These are phyloP conservation scores for Dendrobium catenatum DNA, from an alignment of 106 monocot species.

Conservation along the genomic window DNA sequence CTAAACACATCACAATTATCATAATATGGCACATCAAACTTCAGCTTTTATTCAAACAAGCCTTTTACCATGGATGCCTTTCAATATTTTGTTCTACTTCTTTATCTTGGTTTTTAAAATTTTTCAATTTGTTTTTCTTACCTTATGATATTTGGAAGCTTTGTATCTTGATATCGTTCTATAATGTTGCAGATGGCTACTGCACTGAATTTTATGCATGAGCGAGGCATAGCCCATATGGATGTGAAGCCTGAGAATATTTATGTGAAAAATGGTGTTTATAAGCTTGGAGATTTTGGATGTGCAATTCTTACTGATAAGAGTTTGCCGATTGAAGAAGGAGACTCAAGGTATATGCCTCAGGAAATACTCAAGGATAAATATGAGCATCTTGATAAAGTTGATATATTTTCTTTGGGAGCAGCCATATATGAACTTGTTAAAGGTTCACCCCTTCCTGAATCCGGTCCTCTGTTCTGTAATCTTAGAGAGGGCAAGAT, in stretches of 20 bases:
- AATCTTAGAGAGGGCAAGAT: conserved; percentile 84
- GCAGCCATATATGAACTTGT: conserved; percentile 71
- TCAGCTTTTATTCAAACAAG: too few species aligned
- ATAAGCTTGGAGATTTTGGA: conserved; percentile 96
- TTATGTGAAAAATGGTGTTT: conserved; percentile 65
- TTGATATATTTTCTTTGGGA: conserved; percentile 93
- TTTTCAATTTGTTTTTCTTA: too few species aligned
- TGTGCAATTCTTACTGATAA: conserved; percentile 78
- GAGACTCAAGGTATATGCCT: conserved; percentile 94
- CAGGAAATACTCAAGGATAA: conserved; percentile 81
- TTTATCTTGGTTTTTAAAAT: too few species aligned
- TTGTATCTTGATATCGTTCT: neutral
- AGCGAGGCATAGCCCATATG: conserved; percentile 73
- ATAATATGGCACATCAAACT: too few species aligned
- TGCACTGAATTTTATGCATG: conserved; percentile 77
- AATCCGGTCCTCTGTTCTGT: conserved; percentile 76
- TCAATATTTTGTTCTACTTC: too few species aligned
- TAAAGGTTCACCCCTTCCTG: conserved; percentile 71
- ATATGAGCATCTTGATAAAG: conserved; percentile 87
- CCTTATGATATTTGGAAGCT: neutral
- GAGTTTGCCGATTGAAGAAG: conserved; percentile 81
- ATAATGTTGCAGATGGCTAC: conserved; percentile 55
- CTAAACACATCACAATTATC: too few species aligned
- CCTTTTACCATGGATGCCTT: too few species aligned
- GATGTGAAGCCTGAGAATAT: conserved; percentile 99